phyloP scores from a whole-genome alignment of 768 basidiomycete species.

The Pleurotus citrinopileatus region DNA sequence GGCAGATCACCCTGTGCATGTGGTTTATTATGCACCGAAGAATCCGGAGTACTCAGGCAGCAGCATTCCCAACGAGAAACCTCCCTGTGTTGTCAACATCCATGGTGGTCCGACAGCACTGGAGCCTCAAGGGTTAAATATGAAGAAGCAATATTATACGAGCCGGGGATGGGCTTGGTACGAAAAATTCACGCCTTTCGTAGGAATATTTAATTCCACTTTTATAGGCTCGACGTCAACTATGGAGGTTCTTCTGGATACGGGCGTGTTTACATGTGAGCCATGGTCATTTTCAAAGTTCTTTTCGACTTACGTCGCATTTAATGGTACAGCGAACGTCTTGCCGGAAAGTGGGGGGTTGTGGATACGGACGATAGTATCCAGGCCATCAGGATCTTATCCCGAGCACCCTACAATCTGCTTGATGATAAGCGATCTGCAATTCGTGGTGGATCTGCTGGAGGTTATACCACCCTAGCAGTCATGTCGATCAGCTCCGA shows the following conservation, averaged over 20 bases:
- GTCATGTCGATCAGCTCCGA: slow-evolving; percentile 36
- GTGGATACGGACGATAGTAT: slow-evolving; percentile 70
- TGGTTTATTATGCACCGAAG: slow-evolving; percentile 63
- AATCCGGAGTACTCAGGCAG: slow-evolving; percentile 58
- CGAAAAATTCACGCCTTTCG: slow-evolving; percentile 7
- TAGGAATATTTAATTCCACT: slow-evolving; percentile 11
- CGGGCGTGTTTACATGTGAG: slow-evolving; percentile 57
- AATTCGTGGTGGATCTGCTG: slow-evolving; percentile 72
- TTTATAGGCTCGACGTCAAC: slow-evolving; percentile 65
- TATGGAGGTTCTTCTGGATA: slow-evolving; percentile 76
- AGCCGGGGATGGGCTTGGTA: slow-evolving; percentile 75
- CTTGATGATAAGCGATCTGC: slow-evolving; percentile 63
- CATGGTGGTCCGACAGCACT: slow-evolving; percentile 73
- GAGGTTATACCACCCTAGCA: slow-evolving; percentile 68
- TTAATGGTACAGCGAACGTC: slow-evolving; percentile 33
- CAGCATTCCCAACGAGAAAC: slow-evolving; percentile 47
- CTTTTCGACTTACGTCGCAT: not conserved
- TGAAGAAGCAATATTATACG: slow-evolving; percentile 64
- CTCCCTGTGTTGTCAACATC: slow-evolving; percentile 61
- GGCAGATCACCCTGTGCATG: slow-evolving; percentile 45
- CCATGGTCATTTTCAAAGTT: too few relatives aligned
- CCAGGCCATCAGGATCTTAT: slow-evolving; percentile 48
- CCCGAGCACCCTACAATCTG: slow-evolving; percentile 42
- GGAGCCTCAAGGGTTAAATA: slow-evolving; percentile 43
- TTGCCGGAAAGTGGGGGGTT: slow-evolving; percentile 69